phyloP scores from a whole-genome alignment of 257 asterid genomes.

The Fraxinus quadrangulata region DNA sequence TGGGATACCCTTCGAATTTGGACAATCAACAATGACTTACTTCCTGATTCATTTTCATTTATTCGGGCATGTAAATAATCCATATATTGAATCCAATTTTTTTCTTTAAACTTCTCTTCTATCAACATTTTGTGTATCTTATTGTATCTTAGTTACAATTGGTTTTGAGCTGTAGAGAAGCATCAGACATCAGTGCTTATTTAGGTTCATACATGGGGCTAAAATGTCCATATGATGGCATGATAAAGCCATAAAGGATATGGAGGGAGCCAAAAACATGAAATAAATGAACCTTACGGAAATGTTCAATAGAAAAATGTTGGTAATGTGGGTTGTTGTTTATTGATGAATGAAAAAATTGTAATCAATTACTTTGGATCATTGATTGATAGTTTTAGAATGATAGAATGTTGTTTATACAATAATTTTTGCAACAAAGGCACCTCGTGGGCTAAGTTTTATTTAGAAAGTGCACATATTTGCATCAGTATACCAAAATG shows the following conservation, averaged over 20 bases:
- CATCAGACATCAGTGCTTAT: background rate
- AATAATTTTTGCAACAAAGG: conserved; percentile 3
- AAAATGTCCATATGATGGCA: background rate
- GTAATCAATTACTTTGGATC: background rate
- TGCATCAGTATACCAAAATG: background rate
- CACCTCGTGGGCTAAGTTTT: background rate
- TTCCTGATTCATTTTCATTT: no score
- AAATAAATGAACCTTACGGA: background rate
- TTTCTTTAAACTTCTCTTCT: background rate
- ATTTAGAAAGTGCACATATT: background rate
- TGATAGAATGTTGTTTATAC: background rate
- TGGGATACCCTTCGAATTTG: no score
- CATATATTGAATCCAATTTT: background rate
- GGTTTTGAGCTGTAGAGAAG: background rate
- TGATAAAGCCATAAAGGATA: background rate
- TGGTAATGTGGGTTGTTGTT: background rate
- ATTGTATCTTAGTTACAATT: background rate
- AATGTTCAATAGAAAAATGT: background rate
- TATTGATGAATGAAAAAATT: background rate
- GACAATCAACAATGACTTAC: no score
- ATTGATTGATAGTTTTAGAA: background rate
- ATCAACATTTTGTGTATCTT: background rate
- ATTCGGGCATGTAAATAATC: background rate
- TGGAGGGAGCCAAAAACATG: background rate
- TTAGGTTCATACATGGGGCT: background rate